These are phyloP conservation scores for Chrysanthemum makinoi DNA, from an alignment of 129 eudicot genomes.

Conservation along the genomic window DNA sequence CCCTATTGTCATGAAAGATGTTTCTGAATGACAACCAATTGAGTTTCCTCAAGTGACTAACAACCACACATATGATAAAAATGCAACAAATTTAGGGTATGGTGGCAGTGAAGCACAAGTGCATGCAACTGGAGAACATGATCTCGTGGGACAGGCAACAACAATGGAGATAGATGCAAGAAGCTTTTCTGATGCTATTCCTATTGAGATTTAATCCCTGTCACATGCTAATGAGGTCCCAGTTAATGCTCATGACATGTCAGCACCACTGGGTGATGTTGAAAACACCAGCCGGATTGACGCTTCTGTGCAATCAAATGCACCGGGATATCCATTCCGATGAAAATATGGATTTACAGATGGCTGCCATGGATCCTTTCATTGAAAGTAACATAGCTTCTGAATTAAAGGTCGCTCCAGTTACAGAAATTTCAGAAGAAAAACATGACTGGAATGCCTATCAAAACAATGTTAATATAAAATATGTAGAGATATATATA, in stretches of 20 bases:
- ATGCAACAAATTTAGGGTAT: constrained; percentile 15
- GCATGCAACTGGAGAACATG: constrained; percentile 23
- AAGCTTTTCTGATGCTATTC: constrained; percentile 26
- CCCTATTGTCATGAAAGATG: constrained; percentile 12
- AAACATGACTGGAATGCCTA: too few relatives aligned
- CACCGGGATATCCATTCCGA: constrained; percentile 25
- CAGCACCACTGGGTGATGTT: constrained; percentile 36
- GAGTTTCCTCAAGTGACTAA: constrained; percentile 27
- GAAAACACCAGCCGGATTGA: constrained; percentile 27
- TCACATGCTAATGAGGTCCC: constrained; percentile 22
- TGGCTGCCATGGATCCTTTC: too few relatives aligned
- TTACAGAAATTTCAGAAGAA: too few relatives aligned
- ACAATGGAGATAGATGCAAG: constrained; percentile 37
- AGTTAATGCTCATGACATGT: constrained; percentile 28
- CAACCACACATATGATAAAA: constrained; percentile 28
- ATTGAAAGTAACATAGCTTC: too few relatives aligned
- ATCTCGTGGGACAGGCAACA: constrained; percentile 26
- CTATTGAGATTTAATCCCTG: constrained; percentile 23
- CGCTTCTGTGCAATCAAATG: constrained; percentile 25
- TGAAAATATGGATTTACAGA: constrained; percentile 19
- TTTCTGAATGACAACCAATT: constrained; percentile 24
- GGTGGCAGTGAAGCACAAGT: constrained; percentile 27
- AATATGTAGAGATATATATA: too few relatives aligned
- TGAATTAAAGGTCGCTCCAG: too few relatives aligned
- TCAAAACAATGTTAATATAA: too few relatives aligned